Evolutionary conservation across 176 grass and related monocot species (phyloP).

Genomic region (Panicum miliaceum): DNA sequence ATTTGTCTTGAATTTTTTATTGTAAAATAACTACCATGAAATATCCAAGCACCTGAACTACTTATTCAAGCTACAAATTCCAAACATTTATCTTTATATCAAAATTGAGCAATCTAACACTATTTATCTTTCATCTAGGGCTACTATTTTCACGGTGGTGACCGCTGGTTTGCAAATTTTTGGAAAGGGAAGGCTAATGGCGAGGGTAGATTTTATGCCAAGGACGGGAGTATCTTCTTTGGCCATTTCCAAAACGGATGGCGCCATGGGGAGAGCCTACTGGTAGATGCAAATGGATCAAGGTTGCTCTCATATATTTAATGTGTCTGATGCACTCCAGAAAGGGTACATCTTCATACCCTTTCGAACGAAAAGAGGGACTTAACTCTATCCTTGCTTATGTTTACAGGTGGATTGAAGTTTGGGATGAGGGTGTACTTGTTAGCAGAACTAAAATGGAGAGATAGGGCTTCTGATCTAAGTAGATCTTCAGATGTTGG

Average conservation of each 20-base stretch:
- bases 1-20: background rate
- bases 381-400: conserved; percentile 21
- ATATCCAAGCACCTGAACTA: background rate
- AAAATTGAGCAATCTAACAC: background rate
- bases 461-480: conserved; percentile 35
- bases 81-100: conserved; percentile 9
- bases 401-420: conserved; percentile 73
- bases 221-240: conserved; percentile 77
- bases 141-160: conserved; percentile 80
- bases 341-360: background rate
- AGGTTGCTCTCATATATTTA: conserved; percentile 53
- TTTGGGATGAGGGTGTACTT: conserved; percentile 81
- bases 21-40: conserved; percentile 3
- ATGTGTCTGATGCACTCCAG: background rate
- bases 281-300: conserved; percentile 72
- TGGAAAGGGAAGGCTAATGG: conserved; percentile 96
- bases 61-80: conserved; percentile 15
- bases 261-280: conserved; percentile 72
- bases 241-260: conserved; percentile 92
- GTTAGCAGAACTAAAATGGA: conserved; percentile 50
- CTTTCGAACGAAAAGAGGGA: background rate
- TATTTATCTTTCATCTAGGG: conserved; percentile 59
- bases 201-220: conserved; percentile 94
- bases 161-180: conserved; percentile 92
- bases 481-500: background rate